Evolutionary conservation across 176 grass and related monocot species (phyloP).

Genomic region (Aegilops longissima): DNA sequence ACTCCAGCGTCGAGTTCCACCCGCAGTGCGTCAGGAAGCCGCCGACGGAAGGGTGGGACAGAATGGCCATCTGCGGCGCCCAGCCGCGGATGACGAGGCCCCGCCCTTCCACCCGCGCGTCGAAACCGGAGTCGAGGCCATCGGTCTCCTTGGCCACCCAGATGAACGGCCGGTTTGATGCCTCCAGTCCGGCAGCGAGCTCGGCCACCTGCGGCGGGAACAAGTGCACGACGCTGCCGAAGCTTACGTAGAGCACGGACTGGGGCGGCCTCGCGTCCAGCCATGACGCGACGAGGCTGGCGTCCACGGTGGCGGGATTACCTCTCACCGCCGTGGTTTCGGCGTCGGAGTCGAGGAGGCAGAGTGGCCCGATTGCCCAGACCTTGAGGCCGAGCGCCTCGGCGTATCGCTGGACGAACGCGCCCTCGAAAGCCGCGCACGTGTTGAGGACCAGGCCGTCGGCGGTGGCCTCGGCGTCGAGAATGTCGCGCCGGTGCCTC

Average conservation of each 20-base stretch:
- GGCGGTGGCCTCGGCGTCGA: conserved; percentile 45
- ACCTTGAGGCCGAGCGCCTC: conserved; percentile 35
- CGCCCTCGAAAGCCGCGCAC: conserved; percentile 37
- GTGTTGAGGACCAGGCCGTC: conserved; percentile 56
- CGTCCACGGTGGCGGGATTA: conserved; percentile 24
- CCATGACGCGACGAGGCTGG: conserved; percentile 19
- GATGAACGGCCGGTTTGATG: conserved; percentile 35
- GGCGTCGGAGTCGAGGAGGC: conserved; percentile 22
- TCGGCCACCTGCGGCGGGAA: conserved; percentile 38
- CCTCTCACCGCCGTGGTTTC: conserved; percentile 32
- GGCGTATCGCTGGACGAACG: conserved; percentile 38
- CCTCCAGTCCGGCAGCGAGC: conserved; percentile 49
- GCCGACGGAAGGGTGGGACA: conserved; percentile 47
- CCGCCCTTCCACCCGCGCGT: conserved; percentile 11
- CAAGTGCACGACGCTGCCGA: conserved; percentile 38
- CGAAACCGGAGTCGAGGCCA: conserved; percentile 29
- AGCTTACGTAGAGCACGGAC: conserved; percentile 59
- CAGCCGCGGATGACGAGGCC: conserved; percentile 61
- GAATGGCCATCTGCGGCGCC: conserved; percentile 66
- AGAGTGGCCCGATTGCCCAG: conserved; percentile 55
- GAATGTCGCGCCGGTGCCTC: conserved; percentile 13
- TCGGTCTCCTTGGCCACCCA: conserved; percentile 30
- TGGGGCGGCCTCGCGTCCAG: conserved; percentile 30
- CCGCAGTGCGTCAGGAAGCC: conserved; percentile 64
- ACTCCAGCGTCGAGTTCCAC: conserved; percentile 69